Conservation (phyloP, 169 alveolate genomes). For the Toxoplasma gondii region DNA sequence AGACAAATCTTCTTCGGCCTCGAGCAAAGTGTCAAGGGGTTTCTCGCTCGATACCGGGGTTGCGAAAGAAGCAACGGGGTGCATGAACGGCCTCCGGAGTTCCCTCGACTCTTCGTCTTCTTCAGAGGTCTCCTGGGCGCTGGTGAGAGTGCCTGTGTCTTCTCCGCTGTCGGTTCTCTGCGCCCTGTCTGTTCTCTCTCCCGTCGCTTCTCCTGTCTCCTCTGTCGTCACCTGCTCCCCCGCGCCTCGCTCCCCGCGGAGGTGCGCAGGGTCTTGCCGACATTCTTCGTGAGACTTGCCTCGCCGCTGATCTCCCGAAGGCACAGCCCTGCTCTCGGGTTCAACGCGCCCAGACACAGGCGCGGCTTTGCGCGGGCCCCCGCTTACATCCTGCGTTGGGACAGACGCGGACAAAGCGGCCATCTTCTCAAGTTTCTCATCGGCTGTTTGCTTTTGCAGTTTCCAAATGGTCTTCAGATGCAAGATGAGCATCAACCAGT, state of each 20-base stretch:
- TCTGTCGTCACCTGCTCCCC: background rate
- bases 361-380: background rate
- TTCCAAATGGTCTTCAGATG: slow-evolving; percentile 44
- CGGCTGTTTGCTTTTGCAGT: slow-evolving; percentile 13
- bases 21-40: background rate
- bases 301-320: background rate
- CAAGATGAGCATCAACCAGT: slow-evolving; percentile 56
- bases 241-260: background rate
- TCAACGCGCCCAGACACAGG: background rate
- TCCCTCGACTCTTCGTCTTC: background rate
- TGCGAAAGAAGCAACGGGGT: background rate
- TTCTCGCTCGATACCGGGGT: background rate
- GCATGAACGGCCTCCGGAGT: slow-evolving; percentile 5
- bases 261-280: background rate
- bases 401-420: background rate
- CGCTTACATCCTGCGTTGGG: background rate
- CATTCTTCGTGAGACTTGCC: background rate
- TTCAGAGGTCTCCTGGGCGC: too few species aligned
- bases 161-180: background rate
- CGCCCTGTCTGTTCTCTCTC: too few species aligned
- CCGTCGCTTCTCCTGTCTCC: background rate
- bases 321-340: background rate
- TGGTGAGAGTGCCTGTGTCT: background rate
- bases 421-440: background rate
- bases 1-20: background rate